Base-by-base conservation (phyloP, 176 grass and related monocot genomes). In the Leersia perrieri region DNA sequence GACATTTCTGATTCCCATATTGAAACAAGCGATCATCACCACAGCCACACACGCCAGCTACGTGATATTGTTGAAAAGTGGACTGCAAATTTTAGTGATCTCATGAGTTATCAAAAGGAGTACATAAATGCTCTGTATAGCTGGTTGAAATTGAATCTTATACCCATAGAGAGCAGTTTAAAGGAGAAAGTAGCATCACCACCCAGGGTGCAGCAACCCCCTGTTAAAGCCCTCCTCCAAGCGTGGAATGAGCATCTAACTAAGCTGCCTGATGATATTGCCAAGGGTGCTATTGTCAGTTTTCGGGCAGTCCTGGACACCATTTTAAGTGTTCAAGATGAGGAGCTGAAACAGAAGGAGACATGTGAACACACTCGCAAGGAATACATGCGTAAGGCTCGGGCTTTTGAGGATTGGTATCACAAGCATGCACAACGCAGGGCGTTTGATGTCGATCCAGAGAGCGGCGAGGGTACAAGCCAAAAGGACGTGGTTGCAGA, bases 311-410 rank as follows among this genome's bases (percentile, higher is more conserved):
- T 99, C 32, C 70, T 99, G 45, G 86, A 85, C 68, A 91, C 97
- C 18, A 99, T 99, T 82, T 63, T 76, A 62, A 29, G 74, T 22
- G 84, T 99, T 67, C 97, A 99, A 86, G 90, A 93, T 12, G 97
- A 99, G 3, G 97, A 99, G 84, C 75, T 99, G 75, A 99, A 93
- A 79, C 93, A 96, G 80, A 96, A 95, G 62, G 97, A 95, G 34
- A 88, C 25, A 2, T 91, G 86, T 10, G 68, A 88, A 34, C 89
- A 95, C 72, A 82, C 65, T 10, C 75, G 35, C 20, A 93, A 83
- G 85, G 97, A 95, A 63, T 95, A 93, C 7, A 18, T 53, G 12
- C 74, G 88, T 26, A 99, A 91, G 80, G 72, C 76, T 36, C 87
- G 87, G 40, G 91, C 93, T 41, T 99, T 99, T 31, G 90, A 99